phyloP scores from a whole-genome alignment of 371 early-diverging fungal species.

The Apophysomyces variabilis region DNA sequence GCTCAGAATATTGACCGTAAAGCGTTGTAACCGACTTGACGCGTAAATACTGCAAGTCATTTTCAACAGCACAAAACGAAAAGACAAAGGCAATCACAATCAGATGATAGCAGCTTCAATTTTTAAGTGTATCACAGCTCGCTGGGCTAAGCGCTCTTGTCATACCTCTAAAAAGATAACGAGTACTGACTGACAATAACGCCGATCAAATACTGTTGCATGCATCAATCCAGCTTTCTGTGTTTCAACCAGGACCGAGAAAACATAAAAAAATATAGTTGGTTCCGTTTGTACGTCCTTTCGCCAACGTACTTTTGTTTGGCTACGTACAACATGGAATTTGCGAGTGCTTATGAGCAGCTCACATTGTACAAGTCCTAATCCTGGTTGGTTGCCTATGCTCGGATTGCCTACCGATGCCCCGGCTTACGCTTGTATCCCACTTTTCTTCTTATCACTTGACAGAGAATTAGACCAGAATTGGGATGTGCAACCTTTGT shows the following conservation, averaged over 20 bases:
- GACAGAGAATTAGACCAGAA: too few species aligned
- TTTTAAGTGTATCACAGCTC: constrained; percentile 3
- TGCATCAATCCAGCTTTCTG: neutral
- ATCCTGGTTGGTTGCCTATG: too few species aligned
- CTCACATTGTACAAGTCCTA: too few species aligned
- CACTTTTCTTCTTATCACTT: too few species aligned
- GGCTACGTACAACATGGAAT: too few species aligned
- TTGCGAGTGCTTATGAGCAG: too few species aligned
- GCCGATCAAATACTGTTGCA: neutral
- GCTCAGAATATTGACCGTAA: neutral
- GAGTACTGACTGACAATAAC: neutral
- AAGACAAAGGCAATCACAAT: neutral
- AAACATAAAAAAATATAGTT: too few species aligned
- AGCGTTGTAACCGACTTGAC: neutral
- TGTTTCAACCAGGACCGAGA: neutral
- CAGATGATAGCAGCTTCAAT: neutral
- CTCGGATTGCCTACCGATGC: too few species aligned
- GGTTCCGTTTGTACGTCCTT: too few species aligned
- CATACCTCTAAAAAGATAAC: neutral
- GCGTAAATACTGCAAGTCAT: neutral
- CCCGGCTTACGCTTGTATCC: too few species aligned
- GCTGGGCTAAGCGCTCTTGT: neutral
- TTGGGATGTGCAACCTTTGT: too few species aligned
- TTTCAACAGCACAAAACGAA: neutral
- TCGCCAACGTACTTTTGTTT: too few species aligned